Evolutionary conservation across 1,284 basidiomycete species (phyloP).

Genomic region (Tilletia caries): DNA sequence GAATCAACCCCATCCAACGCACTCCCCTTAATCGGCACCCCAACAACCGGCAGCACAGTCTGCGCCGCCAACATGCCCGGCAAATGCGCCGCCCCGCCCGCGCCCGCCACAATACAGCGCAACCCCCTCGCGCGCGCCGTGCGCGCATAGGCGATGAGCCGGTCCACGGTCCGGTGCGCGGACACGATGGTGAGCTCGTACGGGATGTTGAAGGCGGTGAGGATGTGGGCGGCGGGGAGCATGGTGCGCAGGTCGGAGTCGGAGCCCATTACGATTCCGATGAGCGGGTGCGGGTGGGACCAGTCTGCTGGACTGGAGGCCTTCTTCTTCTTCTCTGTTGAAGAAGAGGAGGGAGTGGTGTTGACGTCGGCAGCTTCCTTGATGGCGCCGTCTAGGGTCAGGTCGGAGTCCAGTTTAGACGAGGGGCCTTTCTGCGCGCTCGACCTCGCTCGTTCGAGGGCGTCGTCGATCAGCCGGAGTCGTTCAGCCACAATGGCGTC

Average conservation of each 20-base stretch:
- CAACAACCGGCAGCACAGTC: slow-evolving; percentile 87
- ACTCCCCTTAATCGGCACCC: slow-evolving; percentile 94
- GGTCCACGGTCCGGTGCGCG: slow-evolving; percentile 87
- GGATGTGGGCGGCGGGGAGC: slow-evolving; percentile 79
- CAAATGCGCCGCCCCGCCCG: slow-evolving; percentile 93
- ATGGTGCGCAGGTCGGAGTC: slow-evolving; percentile 95
- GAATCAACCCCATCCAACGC: slow-evolving; percentile 92
- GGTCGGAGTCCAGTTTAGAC: slow-evolving; percentile 25
- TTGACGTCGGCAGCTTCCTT: neutral
- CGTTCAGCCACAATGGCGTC: slow-evolving; percentile 72
- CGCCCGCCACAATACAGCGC: slow-evolving; percentile 83
- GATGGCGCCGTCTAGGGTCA: slow-evolving; percentile 34
- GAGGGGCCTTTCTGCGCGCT: slow-evolving; percentile 30
- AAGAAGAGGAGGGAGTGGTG: neutral
- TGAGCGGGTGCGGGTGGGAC: slow-evolving; percentile 68
- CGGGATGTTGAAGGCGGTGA: slow-evolving; percentile 76
- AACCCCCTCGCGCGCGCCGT: slow-evolving; percentile 72
- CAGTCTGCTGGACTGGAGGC: slow-evolving; percentile 53
- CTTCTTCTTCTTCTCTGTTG: slow-evolving; percentile 60
- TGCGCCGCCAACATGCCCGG: slow-evolving; percentile 97
- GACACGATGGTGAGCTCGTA: slow-evolving; percentile 95
- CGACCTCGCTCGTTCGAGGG: slow-evolving; percentile 42
- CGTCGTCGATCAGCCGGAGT: slow-evolving; percentile 34
- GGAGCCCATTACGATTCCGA: slow-evolving; percentile 96
- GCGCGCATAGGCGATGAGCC: slow-evolving; percentile 78